Percentiles rank a stretch among this genome's conserved stretches.
These are phyloP conservation scores for Pseudopithomyces chartarum DNA, from an alignment of 2,329 filamentous ascomycete species.

Conservation along the genomic window DNA sequence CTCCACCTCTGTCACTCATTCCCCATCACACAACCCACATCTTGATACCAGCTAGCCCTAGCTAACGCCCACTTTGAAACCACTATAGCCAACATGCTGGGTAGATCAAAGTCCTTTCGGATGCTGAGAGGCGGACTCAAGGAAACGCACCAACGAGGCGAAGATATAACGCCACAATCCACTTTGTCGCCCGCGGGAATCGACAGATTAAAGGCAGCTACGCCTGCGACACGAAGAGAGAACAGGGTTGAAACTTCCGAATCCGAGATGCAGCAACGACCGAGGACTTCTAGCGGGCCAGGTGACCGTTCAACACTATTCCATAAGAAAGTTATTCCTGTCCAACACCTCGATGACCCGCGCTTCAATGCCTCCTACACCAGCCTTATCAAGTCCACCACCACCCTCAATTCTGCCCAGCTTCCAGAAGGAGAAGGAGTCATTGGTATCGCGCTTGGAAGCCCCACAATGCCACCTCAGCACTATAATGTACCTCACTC, in stretches of 20 bases:
- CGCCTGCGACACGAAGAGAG: slow-evolving; percentile 31
- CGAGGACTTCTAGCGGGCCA: slow-evolving; percentile 41
- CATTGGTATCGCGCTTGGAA: slow-evolving; percentile 48
- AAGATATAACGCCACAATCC: slow-evolving; percentile 27
- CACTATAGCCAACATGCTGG: slow-evolving; percentile 44
- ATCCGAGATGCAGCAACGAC: slow-evolving; percentile 38
- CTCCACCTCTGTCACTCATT: slow-evolving; percentile 26
- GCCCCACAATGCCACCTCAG: slow-evolving; percentile 37
- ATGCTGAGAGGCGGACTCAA: slow-evolving; percentile 40
- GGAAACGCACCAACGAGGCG: slow-evolving; percentile 34
- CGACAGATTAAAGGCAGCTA: slow-evolving; percentile 39
- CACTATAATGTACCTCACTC: slow-evolving; percentile 35
- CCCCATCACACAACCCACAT: slow-evolving; percentile 20
- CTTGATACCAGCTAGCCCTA: slow-evolving; percentile 37
- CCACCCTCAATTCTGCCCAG: slow-evolving; percentile 38
- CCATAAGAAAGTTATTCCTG: slow-evolving; percentile 42
- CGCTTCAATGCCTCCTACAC: slow-evolving; percentile 32
- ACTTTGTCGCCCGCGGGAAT: slow-evolving; percentile 28
- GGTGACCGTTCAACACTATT: slow-evolving; percentile 39
- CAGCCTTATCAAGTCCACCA: slow-evolving; percentile 34
- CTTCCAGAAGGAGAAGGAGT: slow-evolving; percentile 31
- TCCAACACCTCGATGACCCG: slow-evolving; percentile 28
- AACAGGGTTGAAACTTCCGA: slow-evolving; percentile 34
- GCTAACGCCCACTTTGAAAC: slow-evolving; percentile 41
- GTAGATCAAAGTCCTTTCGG: slow-evolving; percentile 44